Percentiles rank a stretch among this genome's conserved stretches.
Conservation (phyloP, 805 yeast genomes). For the Maudiozyma serrabonitensis region DNA sequence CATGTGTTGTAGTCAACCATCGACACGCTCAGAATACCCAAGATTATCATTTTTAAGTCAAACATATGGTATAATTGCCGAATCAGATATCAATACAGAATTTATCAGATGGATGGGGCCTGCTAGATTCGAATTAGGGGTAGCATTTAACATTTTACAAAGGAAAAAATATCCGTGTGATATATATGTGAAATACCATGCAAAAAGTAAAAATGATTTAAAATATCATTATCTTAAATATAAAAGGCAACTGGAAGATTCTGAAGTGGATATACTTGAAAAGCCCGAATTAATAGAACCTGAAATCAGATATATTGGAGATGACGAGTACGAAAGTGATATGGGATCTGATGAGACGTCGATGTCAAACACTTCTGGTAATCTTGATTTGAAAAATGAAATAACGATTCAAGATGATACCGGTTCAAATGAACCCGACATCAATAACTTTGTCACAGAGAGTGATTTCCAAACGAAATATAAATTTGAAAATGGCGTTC, state of each 20-base stretch:
- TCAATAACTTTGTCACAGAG: slow-evolving; percentile 25
- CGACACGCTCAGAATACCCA: slow-evolving; percentile 27
- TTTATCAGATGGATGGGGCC: slow-evolving; percentile 82
- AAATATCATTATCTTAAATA: slow-evolving; percentile 36
- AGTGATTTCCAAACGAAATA: slow-evolving; percentile 38
- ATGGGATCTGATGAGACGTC: slow-evolving; percentile 1
- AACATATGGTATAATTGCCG: slow-evolving; percentile 86
- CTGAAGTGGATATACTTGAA: background rate
- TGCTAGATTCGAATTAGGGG: slow-evolving; percentile 76
- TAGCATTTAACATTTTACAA: slow-evolving; percentile 47
- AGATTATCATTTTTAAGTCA: slow-evolving; percentile 74
- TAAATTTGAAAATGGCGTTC: slow-evolving; percentile 36
- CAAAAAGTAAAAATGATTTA: slow-evolving; percentile 44
- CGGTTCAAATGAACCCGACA: slow-evolving; percentile 2
- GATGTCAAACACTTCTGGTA: background rate
- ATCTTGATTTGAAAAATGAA: background rate
- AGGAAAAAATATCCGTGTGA: slow-evolving; percentile 74
- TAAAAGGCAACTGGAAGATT: slow-evolving; percentile 3
- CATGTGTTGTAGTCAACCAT: slow-evolving; percentile 65
- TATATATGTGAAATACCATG: slow-evolving; percentile 57
- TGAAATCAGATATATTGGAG: slow-evolving; percentile 1
- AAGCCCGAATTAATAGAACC: slow-evolving; percentile 1
- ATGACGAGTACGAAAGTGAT: background rate
- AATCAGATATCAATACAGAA: slow-evolving; percentile 89
- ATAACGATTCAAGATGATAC: background rate